Conservation (phyloP, 768 basidiomycete species). For the Clitopilus passeckerianus region DNA sequence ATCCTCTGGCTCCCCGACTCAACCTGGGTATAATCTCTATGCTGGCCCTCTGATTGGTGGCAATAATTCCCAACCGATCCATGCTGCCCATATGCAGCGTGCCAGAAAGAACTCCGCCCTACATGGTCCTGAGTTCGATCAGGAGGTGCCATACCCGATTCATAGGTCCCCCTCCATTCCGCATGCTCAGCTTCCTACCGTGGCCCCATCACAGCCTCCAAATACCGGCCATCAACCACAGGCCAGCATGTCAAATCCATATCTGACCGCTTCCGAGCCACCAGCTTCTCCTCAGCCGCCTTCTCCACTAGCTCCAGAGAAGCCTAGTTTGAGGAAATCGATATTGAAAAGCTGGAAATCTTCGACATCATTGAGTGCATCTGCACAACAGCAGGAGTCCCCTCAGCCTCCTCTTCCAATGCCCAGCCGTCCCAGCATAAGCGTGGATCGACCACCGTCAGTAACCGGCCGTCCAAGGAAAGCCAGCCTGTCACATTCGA, state of each 20-base stretch:
- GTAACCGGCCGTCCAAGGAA: neutral
- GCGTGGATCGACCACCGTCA: neutral
- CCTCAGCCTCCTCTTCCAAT: conserved; percentile 20
- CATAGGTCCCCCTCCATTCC: conserved; percentile 17
- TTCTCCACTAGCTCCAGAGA: conserved; percentile 36
- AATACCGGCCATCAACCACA: conserved; percentile 13
- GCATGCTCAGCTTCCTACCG: conserved; percentile 26
- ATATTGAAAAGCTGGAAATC: conserved; percentile 67
- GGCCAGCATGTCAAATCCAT: conserved; percentile 2
- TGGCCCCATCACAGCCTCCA: conserved; percentile 9
- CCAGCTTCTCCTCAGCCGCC: conserved; percentile 14
- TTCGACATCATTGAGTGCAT: conserved; percentile 17
- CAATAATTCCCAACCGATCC: conserved; percentile 26
- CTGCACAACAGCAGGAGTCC: conserved; percentile 27
- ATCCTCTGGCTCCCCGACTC: conserved; percentile 7
- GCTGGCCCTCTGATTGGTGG: conserved; percentile 5
- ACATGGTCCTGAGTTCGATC: conserved; percentile 63
- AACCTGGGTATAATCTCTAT: neutral
- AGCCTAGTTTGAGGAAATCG: conserved; percentile 53
- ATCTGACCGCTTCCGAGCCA: conserved; percentile 13
- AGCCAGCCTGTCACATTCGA: neutral
- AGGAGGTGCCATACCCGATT: conserved; percentile 65
- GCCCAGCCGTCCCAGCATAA: conserved; percentile 5
- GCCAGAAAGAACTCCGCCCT: conserved; percentile 23
- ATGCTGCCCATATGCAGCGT: conserved; percentile 36